Evolutionary conservation across 2,329 filamentous ascomycete genomes (phyloP).

Genomic region (Beauveria brongniartii): DNA sequence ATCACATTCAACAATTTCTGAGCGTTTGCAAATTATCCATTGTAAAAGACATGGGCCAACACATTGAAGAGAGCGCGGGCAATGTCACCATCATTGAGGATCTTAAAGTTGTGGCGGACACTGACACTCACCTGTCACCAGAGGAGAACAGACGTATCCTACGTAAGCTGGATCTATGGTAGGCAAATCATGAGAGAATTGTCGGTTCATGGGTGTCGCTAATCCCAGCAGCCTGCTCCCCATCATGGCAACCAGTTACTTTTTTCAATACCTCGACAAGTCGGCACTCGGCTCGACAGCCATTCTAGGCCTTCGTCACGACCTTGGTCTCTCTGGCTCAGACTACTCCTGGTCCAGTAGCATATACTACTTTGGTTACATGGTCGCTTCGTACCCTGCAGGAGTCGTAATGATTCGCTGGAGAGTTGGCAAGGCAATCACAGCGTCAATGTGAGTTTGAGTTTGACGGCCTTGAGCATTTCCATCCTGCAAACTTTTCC

Average conservation of each 20-base stretch:
- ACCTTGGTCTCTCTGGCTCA: slow-evolving; percentile 36
- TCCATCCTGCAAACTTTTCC: too few relatives aligned
- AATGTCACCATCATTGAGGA: background rate
- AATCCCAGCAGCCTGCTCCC: slow-evolving; percentile 36
- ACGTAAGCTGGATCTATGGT: slow-evolving; percentile 48
- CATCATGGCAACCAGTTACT: slow-evolving; percentile 43
- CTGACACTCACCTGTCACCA: background rate
- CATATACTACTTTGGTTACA: slow-evolving; percentile 46
- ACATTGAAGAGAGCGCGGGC: background rate
- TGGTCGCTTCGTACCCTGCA: slow-evolving; percentile 24
- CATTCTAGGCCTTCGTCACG: slow-evolving; percentile 39
- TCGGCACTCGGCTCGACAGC: slow-evolving; percentile 43
- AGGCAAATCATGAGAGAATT: slow-evolving; percentile 25
- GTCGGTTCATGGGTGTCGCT: background rate
- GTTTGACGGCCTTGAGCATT: background rate
- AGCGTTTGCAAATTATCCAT: background rate
- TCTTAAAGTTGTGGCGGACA: background rate
- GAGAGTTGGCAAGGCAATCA: slow-evolving; percentile 21
- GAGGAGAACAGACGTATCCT: slow-evolving; percentile 41
- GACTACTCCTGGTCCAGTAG: slow-evolving; percentile 44
- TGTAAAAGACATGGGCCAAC: background rate
- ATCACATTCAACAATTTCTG: too few relatives aligned
- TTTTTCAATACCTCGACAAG: slow-evolving; percentile 54
- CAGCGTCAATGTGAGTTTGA: slow-evolving; percentile 15
- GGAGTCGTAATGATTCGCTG: slow-evolving; percentile 20